Base-by-base conservation (phyloP, 164 flowering plant species). In the Tetrastigma voinierianum region DNA sequence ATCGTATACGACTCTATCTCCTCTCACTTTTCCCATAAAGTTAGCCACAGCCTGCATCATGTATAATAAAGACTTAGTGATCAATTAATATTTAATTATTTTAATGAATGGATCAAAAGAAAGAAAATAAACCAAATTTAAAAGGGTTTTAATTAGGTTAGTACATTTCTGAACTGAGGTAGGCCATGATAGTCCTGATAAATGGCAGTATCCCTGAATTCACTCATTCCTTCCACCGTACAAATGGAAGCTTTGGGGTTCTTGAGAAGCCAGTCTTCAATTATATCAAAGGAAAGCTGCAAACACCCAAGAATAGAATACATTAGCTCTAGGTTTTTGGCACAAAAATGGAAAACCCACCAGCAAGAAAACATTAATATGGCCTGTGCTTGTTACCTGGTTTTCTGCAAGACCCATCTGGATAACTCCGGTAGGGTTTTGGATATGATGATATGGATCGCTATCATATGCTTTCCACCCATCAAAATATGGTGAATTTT, bases 181-280 rank as follows among this genome's bases (percentile, higher is more conserved):
- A 90, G 74, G 61, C 98, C 98, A 76, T 90, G 97, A 62, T 93
- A 90, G 67, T 93, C 97, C 58, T 93, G 98, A 73, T 74, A 93
- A 54, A 73, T 72, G 1, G 98, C 96, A 1, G 76, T 81, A 6
- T 86, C 92, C 57, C 53, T 84, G 81, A 93, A 93, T 1, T 78
- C 67, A 5, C 73, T 40, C 4, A 80, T 72, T 25, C 97, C 98
- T 72, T 87, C 83, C 4, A 70, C 20, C 0, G 93, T 74, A 73
- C 95, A 93, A 58, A 90, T 85, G 18, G 96, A 93, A 44, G 91
- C 88, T 55, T 70, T 51, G 2, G 96, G 96, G 77, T 93, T 83
- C n/a, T 75, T 81, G 67, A 59, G 19, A 10, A 90, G 68, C 98
- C 98, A 93, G 3, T 90, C 80, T 70, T 87, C 71, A 17, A 89